Evolutionary conservation across 202 grass and related monocot species (phyloP), one percentile per base, ranked within the genome.

Genomic region (Panicum virgatum): DNA sequence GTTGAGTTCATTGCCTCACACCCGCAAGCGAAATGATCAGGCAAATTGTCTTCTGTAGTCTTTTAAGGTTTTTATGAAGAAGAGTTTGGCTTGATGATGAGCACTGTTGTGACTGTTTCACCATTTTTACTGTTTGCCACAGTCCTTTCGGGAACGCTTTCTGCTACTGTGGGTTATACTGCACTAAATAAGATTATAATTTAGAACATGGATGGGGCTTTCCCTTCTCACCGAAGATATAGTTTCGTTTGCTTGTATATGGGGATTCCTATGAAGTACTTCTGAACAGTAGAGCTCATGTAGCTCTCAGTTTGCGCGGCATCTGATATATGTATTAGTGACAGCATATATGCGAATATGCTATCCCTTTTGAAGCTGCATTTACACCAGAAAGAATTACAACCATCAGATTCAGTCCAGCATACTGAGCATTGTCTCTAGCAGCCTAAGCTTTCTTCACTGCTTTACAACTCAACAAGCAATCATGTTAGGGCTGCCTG

Each of bases 1-100:
- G 93, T 89, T 32, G 85, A 96, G 66, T 96, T 96, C 76, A 92
- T 96, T 29, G 85, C 93, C 27, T 92, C 90, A n/a, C 90, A 96
- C 67, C 93, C 93, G 3, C 88, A 96, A 75, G 93, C 93, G 9
- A 96, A 96, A 90, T 96, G 67, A 90, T 67, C 51, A 9, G 48
- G 76, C 3, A 0, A 16, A 25, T 67, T 68, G 0, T 5, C 27
- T 79, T 63, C 2, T 82, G 12, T 82, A 67, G 39, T 73, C 38
- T 40, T n/a, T 60, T 57, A 59, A 82, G 39, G 10, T 15, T 66
- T 79, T 75, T 62, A 72, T 25, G 50, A 44, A 64, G 56, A 82
- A 60, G 42, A 52, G 52, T 32, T 52, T 23, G 23, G 39, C 14
- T 26, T 9, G 30, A 72, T 59, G 66, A 72, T 78, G 29, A 40